A percentile compares a stretch with the other conserved stretches of the same genome.
Conservation (phyloP, 306 rosid genomes). For the Prunus fruticosa region DNA sequence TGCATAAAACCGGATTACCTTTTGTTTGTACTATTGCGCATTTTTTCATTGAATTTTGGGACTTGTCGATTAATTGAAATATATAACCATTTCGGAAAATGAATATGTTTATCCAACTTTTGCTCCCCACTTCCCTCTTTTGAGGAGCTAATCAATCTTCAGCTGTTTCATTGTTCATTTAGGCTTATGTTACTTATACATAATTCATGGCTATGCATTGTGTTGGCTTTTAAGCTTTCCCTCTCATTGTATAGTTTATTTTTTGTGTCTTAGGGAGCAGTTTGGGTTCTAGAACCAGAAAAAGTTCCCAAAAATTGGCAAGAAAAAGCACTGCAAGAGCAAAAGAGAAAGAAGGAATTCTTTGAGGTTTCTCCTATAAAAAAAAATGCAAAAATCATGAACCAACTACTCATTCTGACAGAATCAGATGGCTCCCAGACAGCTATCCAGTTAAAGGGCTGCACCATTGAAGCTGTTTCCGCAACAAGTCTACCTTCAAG, state of each 20-base stretch:
- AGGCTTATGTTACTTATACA: background rate
- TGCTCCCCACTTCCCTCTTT: background rate
- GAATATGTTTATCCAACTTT: background rate
- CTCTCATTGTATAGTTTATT: conserved; percentile 8
- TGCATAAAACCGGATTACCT: background rate
- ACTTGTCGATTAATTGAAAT: background rate
- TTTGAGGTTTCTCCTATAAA: conserved; percentile 64
- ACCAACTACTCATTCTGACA: conserved; percentile 43
- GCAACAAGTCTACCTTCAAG: conserved; percentile 58
- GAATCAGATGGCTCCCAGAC: conserved; percentile 56
- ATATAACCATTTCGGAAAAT: background rate
- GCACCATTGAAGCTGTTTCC: conserved; percentile 76
- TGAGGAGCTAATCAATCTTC: background rate
- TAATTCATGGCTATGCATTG: background rate
- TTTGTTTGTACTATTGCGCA: background rate
- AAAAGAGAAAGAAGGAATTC: conserved; percentile 54
- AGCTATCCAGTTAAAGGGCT: conserved; percentile 53
- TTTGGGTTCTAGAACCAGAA: conserved; percentile 80
- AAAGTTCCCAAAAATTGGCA: conserved; percentile 45
- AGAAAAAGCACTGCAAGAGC: conserved; percentile 50
- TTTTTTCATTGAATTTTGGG: background rate
- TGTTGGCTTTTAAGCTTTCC: conserved; percentile 10
- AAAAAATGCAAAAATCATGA: conserved; percentile 59
- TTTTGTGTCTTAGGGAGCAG: conserved; percentile 55
- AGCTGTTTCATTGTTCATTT: background rate